Conservation (phyloP, 805 yeast species). For the Zygotorulaspora florentina region DNA sequence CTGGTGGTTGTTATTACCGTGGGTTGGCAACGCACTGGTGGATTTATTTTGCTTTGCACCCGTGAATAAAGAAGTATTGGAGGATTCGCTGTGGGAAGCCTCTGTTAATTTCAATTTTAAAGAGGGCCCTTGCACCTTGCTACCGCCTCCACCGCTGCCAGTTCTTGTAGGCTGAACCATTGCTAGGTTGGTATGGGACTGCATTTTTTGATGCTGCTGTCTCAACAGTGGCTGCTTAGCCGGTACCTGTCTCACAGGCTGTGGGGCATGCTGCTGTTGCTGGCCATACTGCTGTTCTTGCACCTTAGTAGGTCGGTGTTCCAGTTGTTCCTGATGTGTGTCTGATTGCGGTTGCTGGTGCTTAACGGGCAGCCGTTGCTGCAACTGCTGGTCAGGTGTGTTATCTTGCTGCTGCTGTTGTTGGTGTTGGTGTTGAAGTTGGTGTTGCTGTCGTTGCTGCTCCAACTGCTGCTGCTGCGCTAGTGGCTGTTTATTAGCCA, state of each 20-base stretch:
- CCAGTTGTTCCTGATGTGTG: too few species aligned
- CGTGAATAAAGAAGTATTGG: conserved; percentile 4
- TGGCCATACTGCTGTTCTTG: too few species aligned
- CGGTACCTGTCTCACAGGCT: too few species aligned
- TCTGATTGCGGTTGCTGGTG: not conserved
- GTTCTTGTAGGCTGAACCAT: not conserved
- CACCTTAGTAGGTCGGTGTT: too few species aligned
- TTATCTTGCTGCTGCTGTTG: not conserved
- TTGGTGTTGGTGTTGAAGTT: not conserved
- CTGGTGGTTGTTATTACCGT: not conserved
- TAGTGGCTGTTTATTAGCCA: conserved; percentile 7
- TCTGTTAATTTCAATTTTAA: not conserved
- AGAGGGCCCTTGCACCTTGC: not conserved
- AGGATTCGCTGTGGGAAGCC: not conserved
- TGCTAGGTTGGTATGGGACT: not conserved
- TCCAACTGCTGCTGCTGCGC: conserved; percentile 3
- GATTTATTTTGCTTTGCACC: conserved; percentile 9
- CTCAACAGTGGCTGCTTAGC: too few species aligned
- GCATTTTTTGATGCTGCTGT: not conserved
- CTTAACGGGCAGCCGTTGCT: conserved; percentile 1
- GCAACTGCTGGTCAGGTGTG: not conserved
- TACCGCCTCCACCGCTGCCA: not conserved
- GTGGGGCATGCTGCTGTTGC: too few species aligned
- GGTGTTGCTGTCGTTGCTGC: not conserved
- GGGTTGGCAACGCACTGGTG: conserved; percentile 4